phyloP scores from a whole-genome alignment of 306 rosid genomes.

The Potentilla sterilis region DNA sequence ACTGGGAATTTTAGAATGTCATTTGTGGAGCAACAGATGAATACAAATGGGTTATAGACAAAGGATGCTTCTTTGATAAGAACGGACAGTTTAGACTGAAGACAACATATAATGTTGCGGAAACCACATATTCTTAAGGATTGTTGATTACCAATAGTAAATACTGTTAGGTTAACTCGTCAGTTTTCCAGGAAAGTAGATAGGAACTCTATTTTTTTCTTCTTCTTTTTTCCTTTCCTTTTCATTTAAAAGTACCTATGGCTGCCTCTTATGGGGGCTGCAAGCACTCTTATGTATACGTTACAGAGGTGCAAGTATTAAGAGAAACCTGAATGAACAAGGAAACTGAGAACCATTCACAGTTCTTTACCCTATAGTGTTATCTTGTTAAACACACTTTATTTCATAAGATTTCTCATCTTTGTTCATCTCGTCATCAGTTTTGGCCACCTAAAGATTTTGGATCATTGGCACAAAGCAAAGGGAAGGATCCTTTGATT shows the following conservation, averaged over 20 bases:
- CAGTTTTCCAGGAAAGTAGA: not conserved
- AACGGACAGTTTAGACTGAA: not conserved
- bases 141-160: not conserved
- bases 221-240: not conserved
- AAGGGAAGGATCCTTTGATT: constrained; percentile 19
- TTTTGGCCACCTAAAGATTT: constrained; percentile 54
- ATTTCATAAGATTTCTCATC: not conserved
- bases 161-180: not conserved
- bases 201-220: not conserved
- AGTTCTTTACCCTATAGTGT: not conserved
- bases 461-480: constrained; percentile 51
- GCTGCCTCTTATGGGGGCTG: not conserved
- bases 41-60: not conserved
- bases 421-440: constrained; percentile 34
- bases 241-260: not conserved
- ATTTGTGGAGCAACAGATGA: too few relatives aligned
- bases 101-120: not conserved
- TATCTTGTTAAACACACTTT: not conserved
- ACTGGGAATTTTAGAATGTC: not conserved
- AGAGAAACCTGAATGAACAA: not conserved
- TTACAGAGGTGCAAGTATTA: not conserved
- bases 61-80: not conserved
- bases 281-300: not conserved
- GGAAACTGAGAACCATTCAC: not conserved
- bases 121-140: not conserved